Conservation (phyloP, 78 protist genomes). For the Dictyostelium purpureum region DNA sequence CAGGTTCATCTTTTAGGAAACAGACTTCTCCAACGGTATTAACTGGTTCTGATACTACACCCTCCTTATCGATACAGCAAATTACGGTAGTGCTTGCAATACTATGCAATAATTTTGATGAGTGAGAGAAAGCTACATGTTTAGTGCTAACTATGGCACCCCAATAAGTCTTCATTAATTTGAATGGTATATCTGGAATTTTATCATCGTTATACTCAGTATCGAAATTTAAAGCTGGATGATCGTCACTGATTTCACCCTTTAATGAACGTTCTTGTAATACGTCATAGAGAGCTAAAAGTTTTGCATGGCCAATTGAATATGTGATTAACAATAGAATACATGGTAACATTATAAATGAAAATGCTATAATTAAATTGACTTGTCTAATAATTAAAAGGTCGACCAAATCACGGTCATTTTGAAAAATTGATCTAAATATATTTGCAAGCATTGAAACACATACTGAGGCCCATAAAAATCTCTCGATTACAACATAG, state of each 20-base stretch:
- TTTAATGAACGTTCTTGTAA: slow-evolving; percentile 56
- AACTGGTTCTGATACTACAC: slow-evolving; percentile 76
- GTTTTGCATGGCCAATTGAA: slow-evolving; percentile 70
- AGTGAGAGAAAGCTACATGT: slow-evolving; percentile 74
- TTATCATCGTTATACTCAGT: slow-evolving; percentile 28
- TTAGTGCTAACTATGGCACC: slow-evolving; percentile 43
- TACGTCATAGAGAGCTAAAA: slow-evolving; percentile 67
- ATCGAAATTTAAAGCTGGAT: slow-evolving; percentile 68
- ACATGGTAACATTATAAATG: slow-evolving; percentile 65
- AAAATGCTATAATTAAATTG: slow-evolving; percentile 56
- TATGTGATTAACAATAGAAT: slow-evolving; percentile 25
- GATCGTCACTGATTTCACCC: slow-evolving; percentile 54
- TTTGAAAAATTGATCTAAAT: slow-evolving; percentile 37
- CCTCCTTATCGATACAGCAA: slow-evolving; percentile 76
- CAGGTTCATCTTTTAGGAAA: slow-evolving; percentile 29
- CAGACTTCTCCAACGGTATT: slow-evolving; percentile 53
- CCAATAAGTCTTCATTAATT: slow-evolving; percentile 57
- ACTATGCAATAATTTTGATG: slow-evolving; percentile 39
- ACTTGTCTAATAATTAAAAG: slow-evolving; percentile 51
- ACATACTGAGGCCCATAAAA: slow-evolving; percentile 38
- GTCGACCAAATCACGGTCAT: slow-evolving; percentile 30
- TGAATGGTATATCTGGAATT: slow-evolving; percentile 59
- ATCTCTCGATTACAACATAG: slow-evolving; percentile 41
- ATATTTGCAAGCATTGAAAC: slow-evolving; percentile 56
- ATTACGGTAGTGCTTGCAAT: slow-evolving; percentile 62